Evolutionary conservation across 495 filamentous ascomycete genomes (phyloP).

Genomic region (Neurospora discreta): DNA sequence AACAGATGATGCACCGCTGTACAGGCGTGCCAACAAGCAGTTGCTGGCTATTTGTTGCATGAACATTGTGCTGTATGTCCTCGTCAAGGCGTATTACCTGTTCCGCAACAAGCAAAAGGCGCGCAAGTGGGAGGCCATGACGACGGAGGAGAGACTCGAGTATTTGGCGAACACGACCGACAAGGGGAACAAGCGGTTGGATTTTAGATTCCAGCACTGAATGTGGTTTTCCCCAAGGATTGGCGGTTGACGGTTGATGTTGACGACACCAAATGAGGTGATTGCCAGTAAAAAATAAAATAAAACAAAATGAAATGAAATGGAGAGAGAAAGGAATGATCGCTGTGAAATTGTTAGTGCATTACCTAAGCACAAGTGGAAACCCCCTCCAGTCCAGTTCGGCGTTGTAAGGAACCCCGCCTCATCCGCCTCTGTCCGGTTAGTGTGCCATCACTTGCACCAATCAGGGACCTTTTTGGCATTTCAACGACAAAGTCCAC

Average conservation of each 20-base stretch:
- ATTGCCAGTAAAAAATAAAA: neutral
- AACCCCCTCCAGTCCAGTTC: neutral
- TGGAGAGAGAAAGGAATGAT: neutral
- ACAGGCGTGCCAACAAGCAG: conserved; percentile 50
- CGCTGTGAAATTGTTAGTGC: neutral
- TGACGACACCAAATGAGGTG: neutral
- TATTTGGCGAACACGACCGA: conserved; percentile 60
- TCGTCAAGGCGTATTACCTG: conserved; percentile 52
- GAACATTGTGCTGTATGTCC: conserved; percentile 45
- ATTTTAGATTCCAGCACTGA: conserved; percentile 41
- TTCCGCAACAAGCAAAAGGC: conserved; percentile 40
- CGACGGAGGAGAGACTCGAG: conserved; percentile 42
- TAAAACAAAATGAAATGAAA: neutral
- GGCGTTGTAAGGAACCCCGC: neutral
- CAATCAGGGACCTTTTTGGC: neutral
- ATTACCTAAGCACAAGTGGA: neutral
- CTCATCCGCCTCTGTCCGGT: too few species aligned
- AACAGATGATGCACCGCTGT: conserved; percentile 46
- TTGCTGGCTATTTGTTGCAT: conserved; percentile 45
- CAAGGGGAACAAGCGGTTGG: conserved; percentile 63
- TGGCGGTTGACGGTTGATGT: neutral
- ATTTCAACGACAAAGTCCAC: neutral
- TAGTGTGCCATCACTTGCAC: neutral
- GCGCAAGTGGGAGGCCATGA: conserved; percentile 51
- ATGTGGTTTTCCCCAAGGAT: neutral